phyloP scores from a whole-genome alignment of 2,329 filamentous ascomycete species.

The Colletotrichum siamense region DNA sequence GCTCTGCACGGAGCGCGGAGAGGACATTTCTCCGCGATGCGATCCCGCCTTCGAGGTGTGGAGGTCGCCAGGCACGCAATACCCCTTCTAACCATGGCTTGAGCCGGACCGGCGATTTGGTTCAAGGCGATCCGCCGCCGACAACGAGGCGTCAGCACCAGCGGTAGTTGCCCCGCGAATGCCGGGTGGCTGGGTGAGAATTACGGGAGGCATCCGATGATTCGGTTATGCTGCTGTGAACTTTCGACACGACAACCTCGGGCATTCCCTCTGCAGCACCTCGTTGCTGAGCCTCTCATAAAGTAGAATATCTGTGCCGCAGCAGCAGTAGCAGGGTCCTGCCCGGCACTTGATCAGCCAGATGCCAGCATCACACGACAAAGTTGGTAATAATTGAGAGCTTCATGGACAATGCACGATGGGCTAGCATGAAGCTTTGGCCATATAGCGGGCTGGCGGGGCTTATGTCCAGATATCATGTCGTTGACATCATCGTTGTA shows the following conservation, averaged over 20 bases:
- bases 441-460: not conserved
- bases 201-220: not conserved
- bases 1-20: not conserved
- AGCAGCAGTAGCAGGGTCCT: not conserved
- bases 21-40: not conserved
- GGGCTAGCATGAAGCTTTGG: constrained; percentile 11
- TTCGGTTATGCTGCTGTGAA: not conserved
- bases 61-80: not conserved
- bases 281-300: not conserved
- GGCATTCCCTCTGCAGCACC: too few relatives aligned
- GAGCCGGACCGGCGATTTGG: not conserved
- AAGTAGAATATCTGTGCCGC: not conserved
- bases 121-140: not conserved
- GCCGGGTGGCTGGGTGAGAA: not conserved
- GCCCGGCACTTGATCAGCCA: not conserved
- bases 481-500: not conserved
- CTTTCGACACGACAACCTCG: not conserved
- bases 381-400: not conserved
- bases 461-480: not conserved
- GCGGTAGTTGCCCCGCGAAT: not conserved
- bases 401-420: not conserved
- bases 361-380: not conserved
- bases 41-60: not conserved
- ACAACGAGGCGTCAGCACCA: not conserved
- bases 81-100: not conserved